Evolutionary conservation across 345 rosid species (phyloP).

Genomic region (Raphanus raphanistrum): DNA sequence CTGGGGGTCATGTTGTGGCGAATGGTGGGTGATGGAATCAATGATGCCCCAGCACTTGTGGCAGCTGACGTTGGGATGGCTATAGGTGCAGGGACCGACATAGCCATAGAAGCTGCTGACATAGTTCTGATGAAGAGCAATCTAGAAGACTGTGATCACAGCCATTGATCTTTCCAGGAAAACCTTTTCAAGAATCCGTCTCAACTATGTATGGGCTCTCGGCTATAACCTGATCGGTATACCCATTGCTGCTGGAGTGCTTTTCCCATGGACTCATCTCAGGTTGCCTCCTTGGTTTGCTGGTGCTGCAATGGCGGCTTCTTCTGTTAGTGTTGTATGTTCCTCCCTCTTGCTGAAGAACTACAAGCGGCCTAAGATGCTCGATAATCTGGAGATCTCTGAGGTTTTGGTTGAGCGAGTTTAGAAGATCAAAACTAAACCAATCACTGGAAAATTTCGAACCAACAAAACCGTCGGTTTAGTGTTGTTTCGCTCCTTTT

Average conservation of each 20-base stretch:
- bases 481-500: too few species aligned
- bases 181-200: conserved; percentile 76
- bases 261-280: conserved; percentile 61
- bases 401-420: conserved; percentile 56
- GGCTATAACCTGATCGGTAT: conserved; percentile 85
- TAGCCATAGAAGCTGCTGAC: conserved; percentile 96
- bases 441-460: background rate
- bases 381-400: conserved; percentile 58
- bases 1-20: conserved; percentile 66
- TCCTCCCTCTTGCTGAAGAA: conserved; percentile 77
- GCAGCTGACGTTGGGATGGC: conserved; percentile 99
- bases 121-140: conserved; percentile 91
- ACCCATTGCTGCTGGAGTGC: conserved; percentile 83
- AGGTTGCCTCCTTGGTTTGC: conserved; percentile 97
- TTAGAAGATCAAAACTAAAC: conserved; percentile 14
- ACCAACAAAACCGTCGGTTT: background rate
- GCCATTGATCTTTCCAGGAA: conserved; percentile 86
- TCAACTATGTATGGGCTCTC: conserved; percentile 92
- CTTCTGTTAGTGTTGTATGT: conserved; percentile 91
- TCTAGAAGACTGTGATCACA: conserved; percentile 90
- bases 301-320: conserved; percentile 98
- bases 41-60: conserved; percentile 89
- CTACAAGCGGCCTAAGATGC: conserved; percentile 66
- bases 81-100: conserved; percentile 93
- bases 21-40: conserved; percentile 99